These are phyloP conservation scores for Penicillium crystallinum DNA, from an alignment of 495 filamentous ascomycete species.

Conservation along the genomic window DNA sequence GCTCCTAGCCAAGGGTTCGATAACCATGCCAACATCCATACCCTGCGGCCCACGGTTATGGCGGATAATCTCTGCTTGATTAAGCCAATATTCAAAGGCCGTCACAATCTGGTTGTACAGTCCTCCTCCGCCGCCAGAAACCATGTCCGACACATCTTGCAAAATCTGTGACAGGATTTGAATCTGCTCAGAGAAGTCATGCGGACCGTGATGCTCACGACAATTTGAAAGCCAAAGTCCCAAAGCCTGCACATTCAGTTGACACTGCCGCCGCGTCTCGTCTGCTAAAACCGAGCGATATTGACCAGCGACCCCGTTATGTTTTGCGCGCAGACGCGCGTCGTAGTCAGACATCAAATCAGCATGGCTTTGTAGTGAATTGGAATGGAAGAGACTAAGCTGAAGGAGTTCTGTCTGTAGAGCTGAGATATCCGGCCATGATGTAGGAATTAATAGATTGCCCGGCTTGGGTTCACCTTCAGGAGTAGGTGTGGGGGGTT, in stretches of 20 bases:
- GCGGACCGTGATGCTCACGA: constrained; percentile 22
- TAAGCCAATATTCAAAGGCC: constrained; percentile 45
- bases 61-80: constrained; percentile 28
- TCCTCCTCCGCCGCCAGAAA: constrained; percentile 19
- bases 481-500: constrained; percentile 46
- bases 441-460: constrained; percentile 28
- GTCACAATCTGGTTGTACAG: constrained; percentile 30
- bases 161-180: constrained; percentile 39
- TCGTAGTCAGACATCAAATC: constrained; percentile 37
- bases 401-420: constrained; percentile 71
- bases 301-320: constrained; percentile 32
- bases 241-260: constrained; percentile 38
- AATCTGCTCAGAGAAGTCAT: constrained; percentile 36
- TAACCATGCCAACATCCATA: constrained; percentile 22
- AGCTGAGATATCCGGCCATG: constrained; percentile 54
- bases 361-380: constrained; percentile 24
- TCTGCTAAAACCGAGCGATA: constrained; percentile 31
- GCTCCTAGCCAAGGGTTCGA: constrained; percentile 36
- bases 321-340: constrained; percentile 31
- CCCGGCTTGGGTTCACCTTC: constrained; percentile 7
- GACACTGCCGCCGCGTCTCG: constrained; percentile 36
- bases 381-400: constrained; percentile 61
- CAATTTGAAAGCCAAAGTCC: constrained; percentile 35
- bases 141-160: constrained; percentile 38
- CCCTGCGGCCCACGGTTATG: constrained; percentile 17